A percentile compares a stretch with the other conserved stretches of the same genome.
Evolutionary conservation across 1,284 basidiomycete genomes (phyloP).

Genomic region (Ganoderma boninense): DNA sequence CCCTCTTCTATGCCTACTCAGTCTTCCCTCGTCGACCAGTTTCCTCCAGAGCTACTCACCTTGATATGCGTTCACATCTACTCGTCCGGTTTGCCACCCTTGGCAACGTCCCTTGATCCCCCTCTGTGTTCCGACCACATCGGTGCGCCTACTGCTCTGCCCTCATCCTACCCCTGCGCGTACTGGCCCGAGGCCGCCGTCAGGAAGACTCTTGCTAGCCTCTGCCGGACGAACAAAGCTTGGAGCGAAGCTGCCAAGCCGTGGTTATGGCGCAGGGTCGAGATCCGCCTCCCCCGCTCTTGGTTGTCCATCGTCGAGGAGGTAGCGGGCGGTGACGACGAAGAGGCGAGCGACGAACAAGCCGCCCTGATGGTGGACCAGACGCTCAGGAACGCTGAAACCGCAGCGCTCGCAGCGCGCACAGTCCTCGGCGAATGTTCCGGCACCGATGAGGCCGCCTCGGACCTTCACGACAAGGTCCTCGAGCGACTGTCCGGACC

Average conservation of each 20-base stretch:
- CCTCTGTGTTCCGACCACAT: constrained; percentile 54
- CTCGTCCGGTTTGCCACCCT: constrained; percentile 63
- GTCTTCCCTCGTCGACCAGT: constrained; percentile 35
- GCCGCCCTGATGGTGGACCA: constrained; percentile 69
- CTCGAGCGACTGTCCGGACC: constrained; percentile 65
- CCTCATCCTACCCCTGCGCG: constrained; percentile 72
- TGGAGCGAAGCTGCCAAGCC: constrained; percentile 84
- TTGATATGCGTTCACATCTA: constrained; percentile 75
- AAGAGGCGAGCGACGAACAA: constrained; percentile 53
- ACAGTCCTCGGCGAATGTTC: constrained; percentile 37
- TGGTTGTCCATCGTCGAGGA: constrained; percentile 84
- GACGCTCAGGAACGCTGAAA: constrained; percentile 68
- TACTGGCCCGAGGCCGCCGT: constrained; percentile 72
- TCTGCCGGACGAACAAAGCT: constrained; percentile 75
- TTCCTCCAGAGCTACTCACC: constrained; percentile 72
- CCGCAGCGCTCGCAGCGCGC: constrained; percentile 58
- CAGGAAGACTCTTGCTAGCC: constrained; percentile 68
- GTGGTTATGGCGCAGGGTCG: constrained; percentile 82
- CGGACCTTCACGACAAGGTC: constrained; percentile 67
- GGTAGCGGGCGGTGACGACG: constrained; percentile 72
- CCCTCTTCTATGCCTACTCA: constrained; percentile 28
- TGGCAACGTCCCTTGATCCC: constrained; percentile 72
- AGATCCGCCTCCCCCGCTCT: constrained; percentile 78
- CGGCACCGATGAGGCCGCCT: constrained; percentile 50
- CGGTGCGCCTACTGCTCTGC: constrained; percentile 65